These are phyloP conservation scores for Dianthus caryophyllus DNA, from an alignment of 148 eudicot genomes.

Conservation along the genomic window DNA sequence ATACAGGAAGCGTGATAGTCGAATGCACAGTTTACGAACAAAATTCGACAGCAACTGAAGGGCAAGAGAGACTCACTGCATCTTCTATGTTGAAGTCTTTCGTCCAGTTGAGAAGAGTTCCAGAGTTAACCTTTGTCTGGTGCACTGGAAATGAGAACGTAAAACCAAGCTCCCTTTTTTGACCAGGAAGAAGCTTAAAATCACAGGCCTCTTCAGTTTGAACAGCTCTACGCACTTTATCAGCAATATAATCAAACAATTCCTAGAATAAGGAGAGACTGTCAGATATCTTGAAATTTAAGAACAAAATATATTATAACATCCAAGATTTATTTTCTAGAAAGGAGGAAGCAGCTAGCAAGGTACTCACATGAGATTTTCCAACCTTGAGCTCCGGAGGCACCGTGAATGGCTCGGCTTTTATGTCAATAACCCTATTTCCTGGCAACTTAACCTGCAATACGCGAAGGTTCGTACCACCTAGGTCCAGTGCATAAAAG, in stretches of 20 bases:
- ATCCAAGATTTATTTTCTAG: not conserved
- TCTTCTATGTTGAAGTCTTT: conserved; percentile 35
- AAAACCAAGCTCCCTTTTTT: conserved; percentile 41
- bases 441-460: conserved; percentile 33
- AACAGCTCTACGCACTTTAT: conserved; percentile 25
- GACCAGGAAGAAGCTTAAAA: conserved; percentile 24
- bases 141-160: conserved; percentile 48
- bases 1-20: not conserved
- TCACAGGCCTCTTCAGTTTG: conserved; percentile 15
- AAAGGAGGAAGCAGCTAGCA: not conserved
- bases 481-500: conserved; percentile 44
- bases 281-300: conserved; percentile 6
- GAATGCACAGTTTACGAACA: conserved; percentile 11
- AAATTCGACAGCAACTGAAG: conserved; percentile 4
- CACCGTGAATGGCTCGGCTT: conserved; percentile 21
- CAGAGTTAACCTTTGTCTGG: conserved; percentile 33
- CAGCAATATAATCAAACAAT: conserved; percentile 43
- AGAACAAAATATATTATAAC: not conserved
- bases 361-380: conserved; percentile 29
- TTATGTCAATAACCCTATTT: conserved; percentile 14
- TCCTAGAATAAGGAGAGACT: conserved; percentile 26
- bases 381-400: conserved; percentile 35
- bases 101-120: conserved; percentile 43
- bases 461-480: conserved; percentile 47
- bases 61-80: conserved; percentile 25